Conservation (phyloP, 108 stramenopile species). For the Nitzschia palea region DNA sequence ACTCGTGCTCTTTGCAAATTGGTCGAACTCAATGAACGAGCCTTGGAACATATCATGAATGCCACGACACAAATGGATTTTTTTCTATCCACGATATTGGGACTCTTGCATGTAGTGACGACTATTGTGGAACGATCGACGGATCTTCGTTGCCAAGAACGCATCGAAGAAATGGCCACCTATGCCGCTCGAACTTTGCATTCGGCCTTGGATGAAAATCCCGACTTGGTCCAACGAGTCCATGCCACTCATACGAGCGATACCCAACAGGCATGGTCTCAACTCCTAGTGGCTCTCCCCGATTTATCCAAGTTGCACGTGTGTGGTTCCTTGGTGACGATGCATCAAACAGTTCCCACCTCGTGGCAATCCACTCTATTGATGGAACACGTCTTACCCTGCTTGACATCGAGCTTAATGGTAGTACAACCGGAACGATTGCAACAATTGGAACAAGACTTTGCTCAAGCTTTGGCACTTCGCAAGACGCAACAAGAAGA, state of each 20-base stretch:
- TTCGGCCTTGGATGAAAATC: constrained; percentile 73
- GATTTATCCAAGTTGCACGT: constrained; percentile 46
- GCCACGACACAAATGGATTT: neutral
- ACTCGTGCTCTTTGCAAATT: constrained; percentile 31
- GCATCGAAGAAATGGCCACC: constrained; percentile 31
- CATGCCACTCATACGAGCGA: neutral
- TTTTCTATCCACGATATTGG: constrained; percentile 7
- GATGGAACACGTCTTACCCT: constrained; percentile 10
- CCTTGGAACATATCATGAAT: constrained; percentile 22
- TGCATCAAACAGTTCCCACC: constrained; percentile 24
- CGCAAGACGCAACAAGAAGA: constrained; percentile 50
- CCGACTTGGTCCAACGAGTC: constrained; percentile 22
- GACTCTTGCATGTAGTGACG: neutral
- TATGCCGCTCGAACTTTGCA: constrained; percentile 62
- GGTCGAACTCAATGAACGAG: constrained; percentile 42
- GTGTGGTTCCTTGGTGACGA: constrained; percentile 46
- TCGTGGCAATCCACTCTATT: constrained; percentile 12
- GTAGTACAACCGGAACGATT: constrained; percentile 3
- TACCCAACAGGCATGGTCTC: neutral
- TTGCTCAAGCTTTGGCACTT: neutral
- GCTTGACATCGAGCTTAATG: neutral
- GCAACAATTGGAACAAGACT: constrained; percentile 7
- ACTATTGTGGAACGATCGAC: neutral
- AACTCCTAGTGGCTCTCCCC: constrained; percentile 1
- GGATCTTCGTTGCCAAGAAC: constrained; percentile 7